A percentile compares a stretch with the other conserved stretches of the same genome.
Conservation (phyloP, 78 protist genomes). For the Dictyostelium brefeldianum region DNA sequence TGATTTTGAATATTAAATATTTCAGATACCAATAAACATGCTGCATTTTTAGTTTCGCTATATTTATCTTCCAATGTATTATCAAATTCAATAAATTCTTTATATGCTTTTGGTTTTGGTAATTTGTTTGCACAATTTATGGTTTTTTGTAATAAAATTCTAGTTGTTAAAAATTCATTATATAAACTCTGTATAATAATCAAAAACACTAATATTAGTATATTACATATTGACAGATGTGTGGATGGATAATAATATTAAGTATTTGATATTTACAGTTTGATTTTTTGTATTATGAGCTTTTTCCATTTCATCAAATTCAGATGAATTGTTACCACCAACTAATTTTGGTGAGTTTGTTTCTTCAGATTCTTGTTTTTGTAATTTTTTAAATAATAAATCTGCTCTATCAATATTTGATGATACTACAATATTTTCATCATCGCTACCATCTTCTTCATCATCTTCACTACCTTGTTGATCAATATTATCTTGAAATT, state of each 20-base stretch:
- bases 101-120: slow-evolving; percentile 54
- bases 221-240: too few relatives aligned
- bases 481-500: neutral
- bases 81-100: slow-evolving; percentile 1
- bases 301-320: slow-evolving; percentile 46
- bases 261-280: slow-evolving; percentile 1
- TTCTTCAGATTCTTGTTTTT: slow-evolving; percentile 25
- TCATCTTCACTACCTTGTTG: slow-evolving; percentile 6
- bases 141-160: slow-evolving; percentile 57
- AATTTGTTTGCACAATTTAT: slow-evolving; percentile 28
- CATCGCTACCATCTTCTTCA: slow-evolving; percentile 22
- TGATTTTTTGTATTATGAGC: slow-evolving; percentile 55
- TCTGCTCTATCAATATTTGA: slow-evolving; percentile 47
- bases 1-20: slow-evolving; percentile 33
- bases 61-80: neutral
- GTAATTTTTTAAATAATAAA: slow-evolving; percentile 23
- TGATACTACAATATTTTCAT: slow-evolving; percentile 14
- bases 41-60: neutral
- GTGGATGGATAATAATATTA: too few relatives aligned
- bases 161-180: slow-evolving; percentile 53
- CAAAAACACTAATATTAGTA: neutral
- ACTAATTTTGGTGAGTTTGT: slow-evolving; percentile 3
- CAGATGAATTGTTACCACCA: neutral
- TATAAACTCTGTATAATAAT: neutral
- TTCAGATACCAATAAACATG: slow-evolving; percentile 1